Evolutionary conservation across 371 early-diverging fungal species (phyloP).

Genomic region (Mortierella sp.): DNA sequence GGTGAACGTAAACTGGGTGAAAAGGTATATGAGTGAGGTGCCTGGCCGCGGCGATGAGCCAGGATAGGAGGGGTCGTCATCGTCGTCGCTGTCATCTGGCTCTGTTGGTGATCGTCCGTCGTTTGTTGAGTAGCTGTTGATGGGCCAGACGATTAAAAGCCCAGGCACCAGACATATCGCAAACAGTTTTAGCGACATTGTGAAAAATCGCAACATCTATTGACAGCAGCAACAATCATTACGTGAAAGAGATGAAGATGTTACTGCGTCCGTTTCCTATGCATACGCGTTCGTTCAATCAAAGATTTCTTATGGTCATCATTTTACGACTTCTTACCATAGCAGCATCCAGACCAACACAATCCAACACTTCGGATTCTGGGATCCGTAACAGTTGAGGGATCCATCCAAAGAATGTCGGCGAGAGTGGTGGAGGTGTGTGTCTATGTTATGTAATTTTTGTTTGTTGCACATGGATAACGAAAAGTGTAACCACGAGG

Average conservation of each 20-base stretch:
- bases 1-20: conserved; percentile 74
- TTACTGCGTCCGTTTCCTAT: not conserved
- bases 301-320: not conserved
- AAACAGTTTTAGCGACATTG: conserved; percentile 66
- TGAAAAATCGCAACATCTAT: conserved; percentile 66
- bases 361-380: conserved; percentile 61
- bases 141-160: conserved; percentile 60
- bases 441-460: conserved; percentile 55
- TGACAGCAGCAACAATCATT: not conserved
- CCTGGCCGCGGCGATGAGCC: conserved; percentile 14
- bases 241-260: not conserved
- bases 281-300: not conserved
- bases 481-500: not conserved
- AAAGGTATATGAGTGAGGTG: conserved; percentile 55
- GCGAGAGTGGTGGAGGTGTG: conserved; percentile 66
- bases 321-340: conserved; percentile 56
- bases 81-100: conserved; percentile 13
- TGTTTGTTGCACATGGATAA: not conserved
- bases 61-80: conserved; percentile 25
- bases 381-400: conserved; percentile 61
- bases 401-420: conserved; percentile 74
- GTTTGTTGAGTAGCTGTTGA: conserved; percentile 58
- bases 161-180: conserved; percentile 54
- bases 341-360: conserved; percentile 73
- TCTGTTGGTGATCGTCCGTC: conserved; percentile 23